Evolutionary conservation across 306 rosid genomes (phyloP).

Genomic region (Lupinus albus): DNA sequence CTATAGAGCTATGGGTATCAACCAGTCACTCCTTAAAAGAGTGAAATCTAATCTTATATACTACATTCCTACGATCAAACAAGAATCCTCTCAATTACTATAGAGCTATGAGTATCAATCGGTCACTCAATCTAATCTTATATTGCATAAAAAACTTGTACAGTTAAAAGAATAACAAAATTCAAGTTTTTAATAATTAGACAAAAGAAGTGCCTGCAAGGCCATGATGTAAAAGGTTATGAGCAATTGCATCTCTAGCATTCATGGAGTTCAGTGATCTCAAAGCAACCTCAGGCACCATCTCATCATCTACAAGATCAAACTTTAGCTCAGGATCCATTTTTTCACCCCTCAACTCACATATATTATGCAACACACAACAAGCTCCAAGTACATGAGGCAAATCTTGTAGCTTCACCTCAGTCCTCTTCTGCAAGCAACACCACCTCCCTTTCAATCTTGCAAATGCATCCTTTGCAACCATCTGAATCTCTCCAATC

Average conservation of each 20-base stretch:
- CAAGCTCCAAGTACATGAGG: slow-evolving; percentile 95
- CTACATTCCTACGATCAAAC: too few relatives aligned
- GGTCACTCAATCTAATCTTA: too few relatives aligned
- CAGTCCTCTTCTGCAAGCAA: slow-evolving; percentile 84
- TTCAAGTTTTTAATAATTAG: slow-evolving; percentile 37
- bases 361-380: slow-evolving; percentile 88
- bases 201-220: slow-evolving; percentile 86
- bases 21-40: too few relatives aligned
- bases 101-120: too few relatives aligned
- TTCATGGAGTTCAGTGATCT: slow-evolving; percentile 66
- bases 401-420: slow-evolving; percentile 87
- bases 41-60: too few relatives aligned
- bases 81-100: too few relatives aligned
- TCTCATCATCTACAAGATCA: slow-evolving; percentile 74
- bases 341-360: slow-evolving; percentile 73
- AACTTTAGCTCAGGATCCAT: slow-evolving; percentile 57
- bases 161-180: too few relatives aligned
- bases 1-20: too few relatives aligned
- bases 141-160: too few relatives aligned
- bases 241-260: slow-evolving; percentile 90
- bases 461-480: slow-evolving; percentile 71
- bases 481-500: slow-evolving; percentile 74
- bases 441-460: slow-evolving; percentile 88
- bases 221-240: slow-evolving; percentile 95
- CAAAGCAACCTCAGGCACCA: slow-evolving; percentile 67